These are phyloP conservation scores for Limonium bicolor DNA, from an alignment of 148 eudicot genomes.

Conservation along the genomic window DNA sequence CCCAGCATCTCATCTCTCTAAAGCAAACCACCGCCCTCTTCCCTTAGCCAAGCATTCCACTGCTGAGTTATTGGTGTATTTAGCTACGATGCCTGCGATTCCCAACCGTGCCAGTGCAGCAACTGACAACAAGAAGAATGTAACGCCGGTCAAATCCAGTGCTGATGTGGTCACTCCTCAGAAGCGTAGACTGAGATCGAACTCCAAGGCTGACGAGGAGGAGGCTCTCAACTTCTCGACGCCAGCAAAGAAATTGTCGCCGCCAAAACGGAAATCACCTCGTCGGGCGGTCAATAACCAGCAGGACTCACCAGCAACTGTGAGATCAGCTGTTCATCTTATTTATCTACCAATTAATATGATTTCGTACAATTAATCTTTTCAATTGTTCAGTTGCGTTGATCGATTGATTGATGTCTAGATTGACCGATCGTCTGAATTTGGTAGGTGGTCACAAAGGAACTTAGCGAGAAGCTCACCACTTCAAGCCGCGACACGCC, in stretches of 20 bases:
- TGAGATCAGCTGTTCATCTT: conserved; percentile 10
- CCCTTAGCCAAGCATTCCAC: no score
- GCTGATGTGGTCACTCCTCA: conserved; percentile 20
- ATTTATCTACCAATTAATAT: no score
- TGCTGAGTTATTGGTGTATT: no score
- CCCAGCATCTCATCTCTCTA: no score
- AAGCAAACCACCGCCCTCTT: no score
- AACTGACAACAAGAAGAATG: no score
- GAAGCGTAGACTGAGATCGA: conserved; percentile 41
- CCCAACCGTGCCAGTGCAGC: no score
- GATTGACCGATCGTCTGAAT: not conserved
- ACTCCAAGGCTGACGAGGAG: conserved; percentile 14
- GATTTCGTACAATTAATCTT: no score
- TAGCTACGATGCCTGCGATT: no score
- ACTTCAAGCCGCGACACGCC: conserved; percentile 18
- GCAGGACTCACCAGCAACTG: conserved; percentile 33
- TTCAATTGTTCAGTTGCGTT: no score
- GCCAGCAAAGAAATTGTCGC: conserved; percentile 9
- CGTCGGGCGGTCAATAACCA: conserved; percentile 27
- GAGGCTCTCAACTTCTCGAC: conserved; percentile 9
- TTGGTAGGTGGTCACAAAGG: conserved; percentile 24
- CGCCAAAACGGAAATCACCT: conserved; percentile 47
- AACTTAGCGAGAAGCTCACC: conserved; percentile 10
- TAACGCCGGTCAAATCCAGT: no score
- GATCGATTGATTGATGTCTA: not conserved